Evolutionary conservation across 2,329 filamentous ascomycete genomes (phyloP).

Genomic region (Paecilomyces sp.): DNA sequence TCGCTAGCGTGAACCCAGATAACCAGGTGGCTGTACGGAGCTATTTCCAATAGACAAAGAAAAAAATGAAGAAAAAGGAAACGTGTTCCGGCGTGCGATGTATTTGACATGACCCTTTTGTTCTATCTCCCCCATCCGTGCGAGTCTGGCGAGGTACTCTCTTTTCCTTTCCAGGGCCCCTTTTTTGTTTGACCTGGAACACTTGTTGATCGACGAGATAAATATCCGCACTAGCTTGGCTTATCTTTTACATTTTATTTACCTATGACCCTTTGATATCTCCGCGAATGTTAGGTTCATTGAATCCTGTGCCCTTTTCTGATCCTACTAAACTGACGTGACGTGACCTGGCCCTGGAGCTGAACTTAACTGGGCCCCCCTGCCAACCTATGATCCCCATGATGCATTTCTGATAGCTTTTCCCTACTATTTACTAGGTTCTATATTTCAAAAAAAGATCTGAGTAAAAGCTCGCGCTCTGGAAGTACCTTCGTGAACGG

Average conservation of each 20-base stretch:
- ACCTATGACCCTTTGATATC: neutral
- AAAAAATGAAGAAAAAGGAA: neutral
- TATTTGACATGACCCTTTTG: neutral
- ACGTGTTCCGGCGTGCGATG: neutral
- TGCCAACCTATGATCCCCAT: neutral
- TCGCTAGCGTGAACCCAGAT: slow-evolving; percentile 69
- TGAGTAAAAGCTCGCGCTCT: no score
- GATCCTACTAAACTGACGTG: neutral
- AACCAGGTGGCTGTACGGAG: slow-evolving; percentile 72
- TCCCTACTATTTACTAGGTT: neutral
- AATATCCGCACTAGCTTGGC: neutral
- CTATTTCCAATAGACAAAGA: slow-evolving; percentile 58
- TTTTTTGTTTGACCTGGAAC: neutral
- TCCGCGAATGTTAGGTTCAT: neutral
- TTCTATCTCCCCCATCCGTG: neutral
- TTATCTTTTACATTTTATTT: neutral
- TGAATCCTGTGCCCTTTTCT: slow-evolving; percentile 1
- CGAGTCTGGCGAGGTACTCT: neutral
- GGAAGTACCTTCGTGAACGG: no score
- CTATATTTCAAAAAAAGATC: neutral
- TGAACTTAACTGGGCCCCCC: neutral
- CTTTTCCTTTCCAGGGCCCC: neutral
- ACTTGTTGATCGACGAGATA: neutral
- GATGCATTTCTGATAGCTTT: neutral
- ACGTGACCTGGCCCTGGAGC: neutral